Evolutionary conservation across 2,329 filamentous ascomycete species (phyloP).

Genomic region (Pseudogymnoascus sp.): DNA sequence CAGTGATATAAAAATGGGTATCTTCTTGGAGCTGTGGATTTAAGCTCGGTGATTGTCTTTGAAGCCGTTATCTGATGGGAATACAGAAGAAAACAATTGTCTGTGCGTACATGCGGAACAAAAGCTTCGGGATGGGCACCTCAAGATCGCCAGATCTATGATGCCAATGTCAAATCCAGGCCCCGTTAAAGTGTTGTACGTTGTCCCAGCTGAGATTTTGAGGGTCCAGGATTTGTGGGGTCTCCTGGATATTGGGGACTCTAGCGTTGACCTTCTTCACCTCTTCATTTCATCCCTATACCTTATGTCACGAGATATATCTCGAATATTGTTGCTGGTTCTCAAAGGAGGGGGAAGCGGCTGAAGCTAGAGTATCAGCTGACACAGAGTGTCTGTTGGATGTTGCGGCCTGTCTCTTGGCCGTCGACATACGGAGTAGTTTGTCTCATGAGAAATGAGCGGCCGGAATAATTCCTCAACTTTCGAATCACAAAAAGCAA

Average conservation of each 20-base stretch:
- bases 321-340: not conserved
- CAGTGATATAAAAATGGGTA: not conserved
- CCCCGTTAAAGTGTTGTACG: not conserved
- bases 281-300: not conserved
- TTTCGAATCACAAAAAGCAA: slow-evolving; percentile 2
- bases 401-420: not conserved
- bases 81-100: not conserved
- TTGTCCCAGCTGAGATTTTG: not conserved
- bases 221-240: slow-evolving; percentile 4
- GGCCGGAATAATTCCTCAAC: slow-evolving; percentile 4
- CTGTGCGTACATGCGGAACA: not conserved
- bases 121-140: not conserved
- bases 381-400: not conserved
- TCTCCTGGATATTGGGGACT: slow-evolving; percentile 3
- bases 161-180: slow-evolving; percentile 5
- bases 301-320: not conserved
- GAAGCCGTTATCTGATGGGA: not conserved
- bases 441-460: slow-evolving; percentile 5
- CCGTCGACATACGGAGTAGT: not conserved
- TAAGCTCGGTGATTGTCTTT: not conserved
- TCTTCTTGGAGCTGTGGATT: not conserved
- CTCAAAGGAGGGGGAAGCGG: not conserved
- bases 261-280: slow-evolving; percentile 4
- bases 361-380: not conserved
- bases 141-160: slow-evolving; percentile 1